These are phyloP conservation scores for Fusarium aywerte DNA, from an alignment of 2,329 filamentous ascomycete species.

Conservation along the genomic window DNA sequence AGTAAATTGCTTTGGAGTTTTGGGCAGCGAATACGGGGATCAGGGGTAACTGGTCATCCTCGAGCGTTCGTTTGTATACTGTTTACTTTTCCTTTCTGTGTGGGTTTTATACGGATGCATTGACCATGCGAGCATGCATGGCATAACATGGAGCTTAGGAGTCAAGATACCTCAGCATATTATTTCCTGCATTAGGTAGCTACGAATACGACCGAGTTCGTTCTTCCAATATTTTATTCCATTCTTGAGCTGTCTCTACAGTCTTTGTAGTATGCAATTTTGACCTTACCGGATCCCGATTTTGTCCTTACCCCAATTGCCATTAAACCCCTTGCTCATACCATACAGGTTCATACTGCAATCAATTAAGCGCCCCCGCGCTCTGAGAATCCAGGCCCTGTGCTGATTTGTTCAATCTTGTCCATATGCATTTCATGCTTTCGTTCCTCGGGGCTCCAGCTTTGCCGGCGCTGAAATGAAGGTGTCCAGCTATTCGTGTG, in stretches of 20 bases:
- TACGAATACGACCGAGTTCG: slow-evolving; percentile 21
- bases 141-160: slow-evolving; percentile 32
- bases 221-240: slow-evolving; percentile 7
- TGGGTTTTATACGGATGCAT: slow-evolving; percentile 3
- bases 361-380: slow-evolving; percentile 13
- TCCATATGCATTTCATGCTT: slow-evolving; percentile 64
- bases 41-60: neutral
- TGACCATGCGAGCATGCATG: neutral
- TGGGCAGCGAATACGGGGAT: neutral
- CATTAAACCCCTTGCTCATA: neutral
- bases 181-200: slow-evolving; percentile 12
- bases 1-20: slow-evolving; percentile 21
- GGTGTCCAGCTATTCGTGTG: slow-evolving; percentile 60
- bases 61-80: neutral
- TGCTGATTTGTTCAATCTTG: slow-evolving; percentile 51
- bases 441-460: slow-evolving; percentile 65
- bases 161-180: slow-evolving; percentile 36
- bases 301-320: neutral
- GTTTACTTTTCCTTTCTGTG: slow-evolving; percentile 7
- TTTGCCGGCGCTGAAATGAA: slow-evolving; percentile 56
- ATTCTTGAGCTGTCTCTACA: slow-evolving; percentile 5
- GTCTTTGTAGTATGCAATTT: slow-evolving; percentile 14
- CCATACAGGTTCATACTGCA: neutral
- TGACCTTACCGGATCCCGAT: neutral
- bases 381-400: slow-evolving; percentile 58